Evolutionary conservation across 2,329 filamentous ascomycete genomes (phyloP).

Genomic region (Elsinoe arachidis): DNA sequence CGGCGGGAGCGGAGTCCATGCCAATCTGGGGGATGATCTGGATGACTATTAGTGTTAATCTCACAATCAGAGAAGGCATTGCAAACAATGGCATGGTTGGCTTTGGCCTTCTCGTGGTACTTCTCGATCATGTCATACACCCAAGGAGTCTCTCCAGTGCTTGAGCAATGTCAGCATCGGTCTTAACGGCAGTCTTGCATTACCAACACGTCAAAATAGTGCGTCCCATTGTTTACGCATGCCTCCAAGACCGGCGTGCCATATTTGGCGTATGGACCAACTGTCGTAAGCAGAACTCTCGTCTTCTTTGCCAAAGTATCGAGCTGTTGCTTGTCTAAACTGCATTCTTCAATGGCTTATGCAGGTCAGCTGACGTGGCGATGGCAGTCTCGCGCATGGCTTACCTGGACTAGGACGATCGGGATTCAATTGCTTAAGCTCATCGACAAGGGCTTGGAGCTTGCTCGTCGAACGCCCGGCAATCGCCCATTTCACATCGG

Average conservation of each 20-base stretch:
- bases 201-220: constrained; percentile 54
- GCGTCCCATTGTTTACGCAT: constrained; percentile 55
- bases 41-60: background rate
- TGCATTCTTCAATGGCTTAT: constrained; percentile 33
- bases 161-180: constrained; percentile 17
- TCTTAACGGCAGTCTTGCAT: background rate
- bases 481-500: constrained; percentile 77
- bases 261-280: constrained; percentile 56
- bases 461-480: constrained; percentile 74
- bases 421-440: constrained; percentile 57
- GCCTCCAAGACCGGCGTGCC: constrained; percentile 57
- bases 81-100: constrained; percentile 46
- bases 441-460: constrained; percentile 57
- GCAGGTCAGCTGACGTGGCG: background rate
- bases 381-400: background rate
- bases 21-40: constrained; percentile 51
- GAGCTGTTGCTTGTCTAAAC: constrained; percentile 44
- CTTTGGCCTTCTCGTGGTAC: constrained; percentile 51
- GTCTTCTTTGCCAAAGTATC: constrained; percentile 46
- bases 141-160: constrained; percentile 58
- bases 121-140: constrained; percentile 53
- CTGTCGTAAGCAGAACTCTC: constrained; percentile 50
- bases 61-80: background rate
- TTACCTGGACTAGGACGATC: constrained; percentile 64
- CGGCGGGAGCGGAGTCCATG: constrained; percentile 53